Conservation (phyloP, 352 stramenopile species). For the Peronospora destructor region DNA sequence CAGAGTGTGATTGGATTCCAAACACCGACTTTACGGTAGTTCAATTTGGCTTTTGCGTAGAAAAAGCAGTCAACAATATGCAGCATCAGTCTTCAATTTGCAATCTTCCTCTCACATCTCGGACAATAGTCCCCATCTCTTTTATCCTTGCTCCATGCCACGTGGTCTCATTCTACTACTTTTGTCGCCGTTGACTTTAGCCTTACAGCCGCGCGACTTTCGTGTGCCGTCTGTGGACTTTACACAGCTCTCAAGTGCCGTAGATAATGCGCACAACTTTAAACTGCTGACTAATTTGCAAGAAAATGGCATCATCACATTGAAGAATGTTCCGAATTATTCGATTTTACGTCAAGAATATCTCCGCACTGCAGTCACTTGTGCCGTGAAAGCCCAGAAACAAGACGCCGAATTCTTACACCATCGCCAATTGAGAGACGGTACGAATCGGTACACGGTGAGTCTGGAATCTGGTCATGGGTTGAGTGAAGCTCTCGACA, state of each 20-base stretch:
- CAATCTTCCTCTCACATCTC: slow-evolving; percentile 15
- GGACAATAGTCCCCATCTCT: slow-evolving; percentile 8
- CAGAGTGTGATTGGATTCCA: slow-evolving; percentile 8
- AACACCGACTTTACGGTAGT: slow-evolving; percentile 11
- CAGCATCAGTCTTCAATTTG: slow-evolving; percentile 20
- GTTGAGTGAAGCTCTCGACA: slow-evolving; percentile 24
- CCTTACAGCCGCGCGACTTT: slow-evolving; percentile 35
- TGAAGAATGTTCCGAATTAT: slow-evolving; percentile 70
- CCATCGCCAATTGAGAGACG: slow-evolving; percentile 56
- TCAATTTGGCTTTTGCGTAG: not conserved
- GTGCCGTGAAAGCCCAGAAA: slow-evolving; percentile 41
- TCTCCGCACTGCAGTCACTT: slow-evolving; percentile 48
- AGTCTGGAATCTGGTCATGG: slow-evolving; percentile 51
- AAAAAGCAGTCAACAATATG: slow-evolving; percentile 19
- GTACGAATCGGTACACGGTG: slow-evolving; percentile 69
- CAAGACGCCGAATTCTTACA: slow-evolving; percentile 59
- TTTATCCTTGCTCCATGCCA: slow-evolving; percentile 14
- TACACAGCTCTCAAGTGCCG: slow-evolving; percentile 29
- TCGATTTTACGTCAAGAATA: slow-evolving; percentile 42
- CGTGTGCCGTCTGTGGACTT: slow-evolving; percentile 54
- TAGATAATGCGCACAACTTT: slow-evolving; percentile 27
- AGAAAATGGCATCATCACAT: slow-evolving; percentile 59
- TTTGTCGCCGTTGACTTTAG: slow-evolving; percentile 10
- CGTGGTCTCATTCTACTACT: slow-evolving; percentile 14
- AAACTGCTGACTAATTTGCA: slow-evolving; percentile 50